Percentiles rank a stretch among this genome's conserved stretches.
Evolutionary conservation across 2,329 filamentous ascomycete genomes (phyloP).

Genomic region (Pseudogymnoascus sp.): DNA sequence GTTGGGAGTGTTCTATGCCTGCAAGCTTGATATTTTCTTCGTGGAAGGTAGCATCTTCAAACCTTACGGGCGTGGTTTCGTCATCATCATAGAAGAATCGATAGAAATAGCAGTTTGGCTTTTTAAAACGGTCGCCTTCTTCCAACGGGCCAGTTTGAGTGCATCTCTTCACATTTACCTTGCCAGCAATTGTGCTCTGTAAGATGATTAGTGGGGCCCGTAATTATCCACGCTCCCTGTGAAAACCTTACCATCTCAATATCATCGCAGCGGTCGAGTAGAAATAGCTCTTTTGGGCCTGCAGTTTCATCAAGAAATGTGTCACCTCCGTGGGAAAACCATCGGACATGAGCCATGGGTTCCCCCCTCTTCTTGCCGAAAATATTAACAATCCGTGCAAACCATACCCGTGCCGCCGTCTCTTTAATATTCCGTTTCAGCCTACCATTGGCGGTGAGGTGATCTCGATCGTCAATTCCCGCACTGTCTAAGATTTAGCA

Average conservation of each 20-base stretch:
- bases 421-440: background rate
- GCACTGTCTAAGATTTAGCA: background rate
- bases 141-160: background rate
- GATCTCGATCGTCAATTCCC: background rate
- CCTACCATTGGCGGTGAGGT: background rate
- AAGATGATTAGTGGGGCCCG: background rate
- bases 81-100: conserved; percentile 7
- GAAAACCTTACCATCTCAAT: background rate
- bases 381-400: conserved; percentile 12
- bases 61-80: background rate
- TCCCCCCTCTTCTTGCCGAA: conserved; percentile 9
- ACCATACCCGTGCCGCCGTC: conserved; percentile 7
- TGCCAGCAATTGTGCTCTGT: conserved; percentile 10
- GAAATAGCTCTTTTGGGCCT: conserved; percentile 16
- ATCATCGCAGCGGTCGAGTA: conserved; percentile 13
- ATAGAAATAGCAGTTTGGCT: conserved; percentile 15
- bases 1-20: background rate
- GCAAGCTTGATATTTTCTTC: background rate
- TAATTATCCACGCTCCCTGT: too few species aligned
- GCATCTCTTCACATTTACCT: conserved; percentile 15
- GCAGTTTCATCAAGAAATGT: conserved; percentile 16
- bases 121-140: background rate
- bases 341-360: conserved; percentile 15
- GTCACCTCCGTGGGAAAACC: conserved; percentile 15
- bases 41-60: conserved; percentile 1